These are phyloP conservation scores for Mucor irregularis DNA, from an alignment of 371 early-diverging fungal species.

Conservation along the genomic window DNA sequence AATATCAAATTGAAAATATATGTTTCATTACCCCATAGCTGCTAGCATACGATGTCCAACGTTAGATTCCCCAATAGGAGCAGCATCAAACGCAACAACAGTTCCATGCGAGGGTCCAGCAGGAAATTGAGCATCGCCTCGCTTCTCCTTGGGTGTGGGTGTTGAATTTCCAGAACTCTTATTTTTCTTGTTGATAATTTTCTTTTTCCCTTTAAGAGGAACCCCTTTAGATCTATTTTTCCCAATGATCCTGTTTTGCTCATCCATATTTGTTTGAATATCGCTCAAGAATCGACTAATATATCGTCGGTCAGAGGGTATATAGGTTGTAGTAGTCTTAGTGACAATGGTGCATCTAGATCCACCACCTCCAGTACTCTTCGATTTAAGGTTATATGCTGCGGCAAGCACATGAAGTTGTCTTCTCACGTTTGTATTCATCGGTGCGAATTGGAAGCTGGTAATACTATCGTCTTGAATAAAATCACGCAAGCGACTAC, in stretches of 20 bases:
- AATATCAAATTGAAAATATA: neutral
- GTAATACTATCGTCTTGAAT: slow-evolving; percentile 36
- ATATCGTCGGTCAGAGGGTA: slow-evolving; percentile 51
- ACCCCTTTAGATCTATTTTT: slow-evolving; percentile 9
- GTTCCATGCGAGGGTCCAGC: slow-evolving; percentile 48
- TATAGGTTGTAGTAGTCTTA: slow-evolving; percentile 51
- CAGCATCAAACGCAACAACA: slow-evolving; percentile 69
- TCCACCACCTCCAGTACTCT: slow-evolving; percentile 50
- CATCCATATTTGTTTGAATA: slow-evolving; percentile 35
- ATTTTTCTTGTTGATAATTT: slow-evolving; percentile 1
- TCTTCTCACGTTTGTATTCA: slow-evolving; percentile 50
- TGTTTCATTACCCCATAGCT: slow-evolving; percentile 67
- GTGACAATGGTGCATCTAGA: slow-evolving; percentile 37
- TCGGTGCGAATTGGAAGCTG: slow-evolving; percentile 54
- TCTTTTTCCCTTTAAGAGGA: slow-evolving; percentile 3
- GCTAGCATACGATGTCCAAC: slow-evolving; percentile 80
- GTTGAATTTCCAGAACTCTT: neutral
- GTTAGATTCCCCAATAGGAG: slow-evolving; percentile 67
- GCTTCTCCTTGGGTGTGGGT: slow-evolving; percentile 6
- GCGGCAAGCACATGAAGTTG: slow-evolving; percentile 55
- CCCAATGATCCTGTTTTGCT: slow-evolving; percentile 13
- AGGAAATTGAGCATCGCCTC: slow-evolving; percentile 2
- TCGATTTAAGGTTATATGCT: slow-evolving; percentile 51
- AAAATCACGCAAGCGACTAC: slow-evolving; percentile 42
- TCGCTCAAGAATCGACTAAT: slow-evolving; percentile 43